Conservation (phyloP, 768 basidiomycete genomes). For the Pleurotus ostreatus region DNA sequence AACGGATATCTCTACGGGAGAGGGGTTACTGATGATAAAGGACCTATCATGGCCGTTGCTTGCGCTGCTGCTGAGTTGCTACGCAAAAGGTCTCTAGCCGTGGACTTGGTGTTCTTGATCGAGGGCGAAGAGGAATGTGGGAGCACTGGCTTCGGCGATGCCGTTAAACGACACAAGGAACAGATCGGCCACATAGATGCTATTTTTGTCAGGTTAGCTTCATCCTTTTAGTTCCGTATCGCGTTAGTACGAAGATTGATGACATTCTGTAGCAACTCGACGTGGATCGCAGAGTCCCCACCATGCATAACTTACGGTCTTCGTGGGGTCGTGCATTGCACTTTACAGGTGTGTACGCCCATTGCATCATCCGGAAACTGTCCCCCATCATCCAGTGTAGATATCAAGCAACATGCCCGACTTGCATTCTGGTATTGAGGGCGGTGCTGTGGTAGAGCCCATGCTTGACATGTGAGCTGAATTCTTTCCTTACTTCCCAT, state of each 20-base stretch:
- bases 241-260: background rate
- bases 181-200: slow-evolving; percentile 85
- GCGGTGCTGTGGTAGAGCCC: slow-evolving; percentile 83
- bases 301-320: slow-evolving; percentile 96
- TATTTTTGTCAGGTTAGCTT: slow-evolving; percentile 73
- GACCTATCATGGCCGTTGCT: slow-evolving; percentile 88
- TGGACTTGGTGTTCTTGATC: slow-evolving; percentile 87
- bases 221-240: background rate
- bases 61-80: slow-evolving; percentile 85
- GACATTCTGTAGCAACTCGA: slow-evolving; percentile 67
- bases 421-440: slow-evolving; percentile 91
- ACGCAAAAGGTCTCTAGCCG: slow-evolving; percentile 63
- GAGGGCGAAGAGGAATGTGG: slow-evolving; percentile 99
- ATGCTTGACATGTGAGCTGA: slow-evolving; percentile 83
- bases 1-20: slow-evolving; percentile 91
- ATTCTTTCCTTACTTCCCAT: too few species aligned
- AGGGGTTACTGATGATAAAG: slow-evolving; percentile 94
- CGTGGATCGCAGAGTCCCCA: slow-evolving; percentile 90
- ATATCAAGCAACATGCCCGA: slow-evolving; percentile 74
- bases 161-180: slow-evolving; percentile 74
- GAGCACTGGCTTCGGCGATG: slow-evolving; percentile 79
- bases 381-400: slow-evolving; percentile 25
- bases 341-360: slow-evolving; percentile 50
- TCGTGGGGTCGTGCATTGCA: slow-evolving; percentile 89
- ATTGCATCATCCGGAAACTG: background rate